phyloP scores from a whole-genome alignment of 768 basidiomycete genomes.

The Pleurotus sapidus region DNA sequence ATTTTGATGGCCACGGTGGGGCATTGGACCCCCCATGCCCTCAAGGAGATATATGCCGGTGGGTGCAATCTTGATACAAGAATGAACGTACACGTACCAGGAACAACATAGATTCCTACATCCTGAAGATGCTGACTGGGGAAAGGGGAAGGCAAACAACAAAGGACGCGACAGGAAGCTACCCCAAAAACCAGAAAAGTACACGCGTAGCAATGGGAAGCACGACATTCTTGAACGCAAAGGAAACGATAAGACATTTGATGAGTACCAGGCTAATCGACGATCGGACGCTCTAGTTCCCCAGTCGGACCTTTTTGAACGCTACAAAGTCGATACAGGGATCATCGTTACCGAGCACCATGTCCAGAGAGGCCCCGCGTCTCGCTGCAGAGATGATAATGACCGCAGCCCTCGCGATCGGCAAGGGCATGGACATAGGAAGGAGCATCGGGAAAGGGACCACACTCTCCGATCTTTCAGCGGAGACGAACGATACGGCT shows the following conservation, averaged over 20 bases:
- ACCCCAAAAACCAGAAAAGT: conserved; percentile 11
- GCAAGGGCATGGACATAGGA: not conserved
- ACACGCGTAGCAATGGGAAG: conserved; percentile 11
- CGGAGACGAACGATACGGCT: not conserved
- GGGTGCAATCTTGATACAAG: conserved; percentile 12
- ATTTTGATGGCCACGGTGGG: conserved; percentile 44
- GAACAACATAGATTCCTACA: conserved; percentile 39
- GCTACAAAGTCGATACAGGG: conserved; percentile 22
- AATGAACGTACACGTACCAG: not conserved
- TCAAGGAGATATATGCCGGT: conserved; percentile 51
- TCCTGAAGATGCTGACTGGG: conserved; percentile 45
- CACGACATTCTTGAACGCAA: not conserved
- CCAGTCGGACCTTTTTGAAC: conserved; percentile 41
- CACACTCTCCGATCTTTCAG: not conserved
- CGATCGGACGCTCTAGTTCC: conserved; percentile 36
- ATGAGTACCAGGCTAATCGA: conserved; percentile 16
- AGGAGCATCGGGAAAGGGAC: conserved; percentile 11
- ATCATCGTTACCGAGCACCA: conserved; percentile 8
- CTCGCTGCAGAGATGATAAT: not conserved
- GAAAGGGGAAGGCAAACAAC: conserved; percentile 25
- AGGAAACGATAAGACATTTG: conserved; percentile 3
- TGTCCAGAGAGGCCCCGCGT: not conserved
- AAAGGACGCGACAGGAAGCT: conserved; percentile 7
- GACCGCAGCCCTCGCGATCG: not conserved
- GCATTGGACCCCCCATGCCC: conserved; percentile 40